Base-by-base conservation (phyloP, 2,329 filamentous ascomycete species). In the Pyricularia sp. region DNA sequence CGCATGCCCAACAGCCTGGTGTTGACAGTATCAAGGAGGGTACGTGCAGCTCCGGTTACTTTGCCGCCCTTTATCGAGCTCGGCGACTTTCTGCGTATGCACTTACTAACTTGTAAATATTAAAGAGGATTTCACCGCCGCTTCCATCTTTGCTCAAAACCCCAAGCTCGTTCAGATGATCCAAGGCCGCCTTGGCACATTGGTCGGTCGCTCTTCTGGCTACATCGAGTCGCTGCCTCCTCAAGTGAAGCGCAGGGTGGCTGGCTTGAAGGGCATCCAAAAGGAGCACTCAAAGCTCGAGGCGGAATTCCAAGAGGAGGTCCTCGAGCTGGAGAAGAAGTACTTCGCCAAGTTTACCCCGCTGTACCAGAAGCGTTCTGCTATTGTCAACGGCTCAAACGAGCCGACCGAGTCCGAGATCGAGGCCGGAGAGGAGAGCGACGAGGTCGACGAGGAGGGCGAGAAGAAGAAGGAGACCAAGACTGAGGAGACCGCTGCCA, bases 281-380 rank as follows among this genome's bases (percentile, higher is more conserved):
- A 97, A 97, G 83, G 94, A 98, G 76, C 95, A 99, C 84, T 92
- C 94, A 71, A 97, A 98, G 84, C 90, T 99, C 75, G 96, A 99
- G 85, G 92, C 93, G 68, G 91, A 97, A 82, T 98, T 99, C 82
- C 96, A 99, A 81, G 94, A 98, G 81, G 96, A 98, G 83, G 94
- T 99, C 71, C 87, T 99, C 70, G 90, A 97, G 81, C 88, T 99
- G 31, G 95, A 99, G 87, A 99, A 99, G 88, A 97, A 97, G 84
- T 99, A 97, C 83, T 98, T 98, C 76, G 92, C 92, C 82, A 98
- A 98, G 83, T 99, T 97, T 83, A 97, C 93, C 68, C 95, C 95
- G 71, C 88, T 99, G 66, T 99, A 99, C 83, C 85, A 97, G 86
- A 95, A 95, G 86, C 94, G 95, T 80, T 88, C 94, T 71, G 87